Evolutionary conservation across 495 filamentous ascomycete genomes (phyloP), one percentile per base, ranked within the genome.

Genomic region (Penicillium manginii): DNA sequence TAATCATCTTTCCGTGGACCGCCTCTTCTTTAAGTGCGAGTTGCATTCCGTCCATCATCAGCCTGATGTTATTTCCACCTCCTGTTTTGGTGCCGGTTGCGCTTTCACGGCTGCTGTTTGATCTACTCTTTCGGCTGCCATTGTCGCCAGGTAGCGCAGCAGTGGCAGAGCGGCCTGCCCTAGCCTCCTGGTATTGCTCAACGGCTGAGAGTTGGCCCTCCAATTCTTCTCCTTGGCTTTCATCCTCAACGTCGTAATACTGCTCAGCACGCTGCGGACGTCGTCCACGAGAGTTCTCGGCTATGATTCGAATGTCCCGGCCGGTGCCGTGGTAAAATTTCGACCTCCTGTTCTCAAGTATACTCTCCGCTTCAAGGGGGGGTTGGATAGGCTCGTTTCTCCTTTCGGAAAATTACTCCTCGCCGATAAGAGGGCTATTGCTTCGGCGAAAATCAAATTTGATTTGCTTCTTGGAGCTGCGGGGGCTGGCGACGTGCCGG

Each of bases 121-220:
- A 78, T 22, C 72, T 72, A 59, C 71, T 79, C 51, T 79, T 78
- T 50, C 75, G 77, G 53, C 78, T 81, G 23, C 73, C 74, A 29
- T 71, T 75, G 50, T 79, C 77, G 52, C 77, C 78, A 18, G 76
- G 69, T 15, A 75, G 37, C 23, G 67, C 48, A 22, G 64, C 19
- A 47, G 19, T 54, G 9, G 56, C 50, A 3, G 64, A 47, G 26
- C 73, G 69, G 43, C 66, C 65, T 12, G 73, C 60, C 17, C 63
- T 65, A 11, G 63, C 63, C 7, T 71, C 73, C 54, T 79, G 77
- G 59, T 81, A 81, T 29, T 68, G 65, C 53, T 81, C 78, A 3
- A 67, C 68, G 37, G 61, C 66, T 1, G 68, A 66, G 22, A 75
- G 60, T 2, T 54, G 64, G 8, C 67, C 63, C 45, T 73, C 73